These are phyloP conservation scores for Stephanodiscus triporus DNA, from an alignment of 108 stramenopile genomes.

Conservation along the genomic window DNA sequence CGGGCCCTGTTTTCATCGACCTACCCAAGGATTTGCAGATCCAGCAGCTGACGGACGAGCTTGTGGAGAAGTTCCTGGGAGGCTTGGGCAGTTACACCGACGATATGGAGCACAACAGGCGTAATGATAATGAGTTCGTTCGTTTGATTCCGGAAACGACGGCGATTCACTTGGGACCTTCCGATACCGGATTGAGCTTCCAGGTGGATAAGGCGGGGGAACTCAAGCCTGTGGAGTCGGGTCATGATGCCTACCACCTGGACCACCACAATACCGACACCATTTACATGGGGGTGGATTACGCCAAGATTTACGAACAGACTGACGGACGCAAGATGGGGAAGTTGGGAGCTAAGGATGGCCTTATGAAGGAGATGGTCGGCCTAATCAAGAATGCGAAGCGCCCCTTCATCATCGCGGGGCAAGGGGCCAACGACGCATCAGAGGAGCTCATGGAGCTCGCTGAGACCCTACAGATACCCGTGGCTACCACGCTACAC, in stretches of 20 bases:
- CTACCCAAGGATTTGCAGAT: slow-evolving; percentile 94
- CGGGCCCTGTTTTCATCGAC: slow-evolving; percentile 92
- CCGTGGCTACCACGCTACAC: slow-evolving; percentile 89
- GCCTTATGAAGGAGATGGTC: slow-evolving; percentile 70
- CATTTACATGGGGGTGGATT: slow-evolving; percentile 54
- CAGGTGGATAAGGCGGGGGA: slow-evolving; percentile 58
- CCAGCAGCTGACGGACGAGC: slow-evolving; percentile 69
- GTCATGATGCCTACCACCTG: slow-evolving; percentile 62
- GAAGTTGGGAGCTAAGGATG: slow-evolving; percentile 39
- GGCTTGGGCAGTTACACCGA: slow-evolving; percentile 32
- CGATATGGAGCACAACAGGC: slow-evolving; percentile 10
- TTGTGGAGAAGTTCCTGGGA: slow-evolving; percentile 70
- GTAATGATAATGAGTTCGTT: slow-evolving; percentile 50
- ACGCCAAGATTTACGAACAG: slow-evolving; percentile 48
- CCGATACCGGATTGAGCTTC: slow-evolving; percentile 68
- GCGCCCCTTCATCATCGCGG: slow-evolving; percentile 90
- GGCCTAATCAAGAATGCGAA: slow-evolving; percentile 76
- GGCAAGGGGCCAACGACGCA: slow-evolving; percentile 88
- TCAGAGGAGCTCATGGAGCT: slow-evolving; percentile 78
- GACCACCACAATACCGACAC: slow-evolving; percentile 77
- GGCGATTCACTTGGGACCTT: slow-evolving; percentile 73
- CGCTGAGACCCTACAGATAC: slow-evolving; percentile 87
- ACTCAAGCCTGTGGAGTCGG: slow-evolving; percentile 37
- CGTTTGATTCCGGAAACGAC: slow-evolving; percentile 61
- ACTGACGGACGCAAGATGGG: slow-evolving; percentile 50